Evolutionary conservation across 2,329 filamentous ascomycete genomes (phyloP).

Genomic region (Pseudocercospora crystallina): DNA sequence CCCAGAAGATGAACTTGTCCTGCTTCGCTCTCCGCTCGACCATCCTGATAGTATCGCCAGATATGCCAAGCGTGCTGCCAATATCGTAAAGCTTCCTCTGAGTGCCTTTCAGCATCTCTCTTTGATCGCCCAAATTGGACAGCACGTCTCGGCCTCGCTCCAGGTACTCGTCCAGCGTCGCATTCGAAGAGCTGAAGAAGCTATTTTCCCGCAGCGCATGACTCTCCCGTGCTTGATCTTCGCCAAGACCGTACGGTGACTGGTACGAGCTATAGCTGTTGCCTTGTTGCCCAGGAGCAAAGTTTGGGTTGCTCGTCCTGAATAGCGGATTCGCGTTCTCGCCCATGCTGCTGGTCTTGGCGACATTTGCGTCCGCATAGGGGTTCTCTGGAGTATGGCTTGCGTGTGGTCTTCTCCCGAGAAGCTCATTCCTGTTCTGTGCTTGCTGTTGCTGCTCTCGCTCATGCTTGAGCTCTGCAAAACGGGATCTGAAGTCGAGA

Average conservation of each 20-base stretch:
- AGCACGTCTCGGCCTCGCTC: slow-evolving; percentile 87
- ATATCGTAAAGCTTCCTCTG: slow-evolving; percentile 89
- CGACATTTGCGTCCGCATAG: slow-evolving; percentile 63
- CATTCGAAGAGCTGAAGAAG: slow-evolving; percentile 80
- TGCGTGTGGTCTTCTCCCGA: slow-evolving; percentile 78
- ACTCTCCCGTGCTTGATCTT: slow-evolving; percentile 57
- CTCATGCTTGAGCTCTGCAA: slow-evolving; percentile 73
- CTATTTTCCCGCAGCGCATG: slow-evolving; percentile 87
- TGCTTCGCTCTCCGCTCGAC: slow-evolving; percentile 87
- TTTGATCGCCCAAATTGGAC: slow-evolving; percentile 82
- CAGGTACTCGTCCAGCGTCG: slow-evolving; percentile 88
- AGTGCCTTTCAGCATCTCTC: slow-evolving; percentile 92
- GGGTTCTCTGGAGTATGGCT: slow-evolving; percentile 84
- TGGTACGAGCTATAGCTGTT: slow-evolving; percentile 43
- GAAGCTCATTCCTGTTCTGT: slow-evolving; percentile 69
- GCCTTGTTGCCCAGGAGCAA: slow-evolving; percentile 31
- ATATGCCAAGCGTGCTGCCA: slow-evolving; percentile 89
- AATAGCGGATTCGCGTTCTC: slow-evolving; percentile 39
- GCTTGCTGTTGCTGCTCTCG: slow-evolving; percentile 61
- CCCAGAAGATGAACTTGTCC: slow-evolving; percentile 98
- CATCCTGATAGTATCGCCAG: slow-evolving; percentile 95
- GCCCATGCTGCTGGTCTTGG: slow-evolving; percentile 27
- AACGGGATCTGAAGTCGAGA: slow-evolving; percentile 72
- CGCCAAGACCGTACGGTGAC: slow-evolving; percentile 37
- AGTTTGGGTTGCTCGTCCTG: slow-evolving; percentile 37